Percentiles rank a stretch among this genome's conserved stretches.
phyloP scores from a whole-genome alignment of 164 flowering plant species.

The Vitis rotundifolia region DNA sequence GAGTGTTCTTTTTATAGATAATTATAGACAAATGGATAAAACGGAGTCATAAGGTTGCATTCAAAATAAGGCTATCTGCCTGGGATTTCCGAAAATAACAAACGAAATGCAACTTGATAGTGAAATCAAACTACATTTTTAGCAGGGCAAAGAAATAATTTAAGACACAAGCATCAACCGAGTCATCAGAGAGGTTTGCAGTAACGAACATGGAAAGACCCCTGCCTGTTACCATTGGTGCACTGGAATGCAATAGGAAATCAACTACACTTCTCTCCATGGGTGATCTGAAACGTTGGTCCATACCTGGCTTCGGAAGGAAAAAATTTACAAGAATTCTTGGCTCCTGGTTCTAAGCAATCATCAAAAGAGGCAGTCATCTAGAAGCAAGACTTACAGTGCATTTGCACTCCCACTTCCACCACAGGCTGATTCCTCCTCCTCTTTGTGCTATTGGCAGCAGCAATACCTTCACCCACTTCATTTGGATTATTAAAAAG shows the following conservation, averaged over 20 bases:
- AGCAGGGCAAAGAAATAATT: not conserved
- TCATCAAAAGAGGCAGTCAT: conserved; percentile 7
- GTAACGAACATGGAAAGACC: not conserved
- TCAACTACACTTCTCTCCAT: conserved; percentile 13
- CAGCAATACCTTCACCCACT: not conserved
- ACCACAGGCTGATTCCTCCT: conserved; percentile 1
- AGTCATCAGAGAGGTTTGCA: conserved; percentile 3
- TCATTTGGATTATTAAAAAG: conserved; percentile 5
- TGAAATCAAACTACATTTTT: conserved; percentile 5
- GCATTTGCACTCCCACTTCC: conserved; percentile 2
- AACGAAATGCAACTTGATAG: not conserved
- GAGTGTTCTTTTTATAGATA: not conserved
- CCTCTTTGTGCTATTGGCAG: conserved; percentile 15
- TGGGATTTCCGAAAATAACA: not conserved
- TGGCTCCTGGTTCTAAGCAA: conserved; percentile 8
- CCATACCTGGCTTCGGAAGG: conserved; percentile 16
- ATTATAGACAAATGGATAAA: not conserved
- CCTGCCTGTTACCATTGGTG: conserved; percentile 7
- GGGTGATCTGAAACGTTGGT: conserved; percentile 5
- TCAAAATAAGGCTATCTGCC: not conserved
- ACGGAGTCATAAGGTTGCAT: not conserved
- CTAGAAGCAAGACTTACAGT: not conserved
- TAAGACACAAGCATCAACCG: conserved; percentile 4
- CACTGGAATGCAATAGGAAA: conserved; percentile 12
- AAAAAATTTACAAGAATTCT: conserved; percentile 30